These are phyloP conservation scores for Nothopassalora personata DNA, from an alignment of 2,329 filamentous ascomycete genomes.

Conservation along the genomic window DNA sequence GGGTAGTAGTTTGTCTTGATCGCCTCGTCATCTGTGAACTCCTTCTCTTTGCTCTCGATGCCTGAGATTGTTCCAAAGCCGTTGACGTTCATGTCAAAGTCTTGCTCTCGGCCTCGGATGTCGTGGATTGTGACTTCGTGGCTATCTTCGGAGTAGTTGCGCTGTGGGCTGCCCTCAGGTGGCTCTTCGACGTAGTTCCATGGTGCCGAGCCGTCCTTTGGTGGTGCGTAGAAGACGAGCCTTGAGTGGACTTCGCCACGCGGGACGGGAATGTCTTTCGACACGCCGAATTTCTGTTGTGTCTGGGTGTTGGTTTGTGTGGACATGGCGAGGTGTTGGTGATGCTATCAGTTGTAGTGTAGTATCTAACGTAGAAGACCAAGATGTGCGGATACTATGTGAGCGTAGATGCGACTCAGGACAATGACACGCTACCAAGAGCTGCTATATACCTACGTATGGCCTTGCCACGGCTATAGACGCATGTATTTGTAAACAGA, in stretches of 20 bases:
- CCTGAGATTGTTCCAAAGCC: slow-evolving; percentile 64
- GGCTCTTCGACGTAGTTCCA: slow-evolving; percentile 57
- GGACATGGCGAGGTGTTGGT: slow-evolving; percentile 7
- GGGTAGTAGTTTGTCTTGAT: slow-evolving; percentile 75
- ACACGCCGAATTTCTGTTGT: slow-evolving; percentile 22
- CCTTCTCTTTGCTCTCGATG: slow-evolving; percentile 50
- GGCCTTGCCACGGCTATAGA: not conserved
- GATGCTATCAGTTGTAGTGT: not conserved
- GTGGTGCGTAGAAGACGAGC: slow-evolving; percentile 62
- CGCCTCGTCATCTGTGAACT: slow-evolving; percentile 63
- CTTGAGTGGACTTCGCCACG: slow-evolving; percentile 57
- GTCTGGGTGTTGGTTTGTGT: slow-evolving; percentile 26
- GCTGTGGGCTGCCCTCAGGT: slow-evolving; percentile 55
- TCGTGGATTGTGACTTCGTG: slow-evolving; percentile 61
- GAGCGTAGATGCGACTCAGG: not conserved
- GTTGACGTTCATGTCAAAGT: slow-evolving; percentile 64
- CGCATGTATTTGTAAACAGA: slow-evolving; percentile 12
- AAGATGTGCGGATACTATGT: not conserved
- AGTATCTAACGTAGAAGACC: not conserved
- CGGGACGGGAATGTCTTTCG: slow-evolving; percentile 36
- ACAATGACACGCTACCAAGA: not conserved
- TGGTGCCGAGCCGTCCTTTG: slow-evolving; percentile 54
- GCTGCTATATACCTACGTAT: slow-evolving; percentile 1
- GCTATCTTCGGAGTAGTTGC: slow-evolving; percentile 55
- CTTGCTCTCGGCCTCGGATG: slow-evolving; percentile 63